Base-by-base conservation (phyloP, 495 filamentous ascomycete species). In the Tuber calosporum region DNA sequence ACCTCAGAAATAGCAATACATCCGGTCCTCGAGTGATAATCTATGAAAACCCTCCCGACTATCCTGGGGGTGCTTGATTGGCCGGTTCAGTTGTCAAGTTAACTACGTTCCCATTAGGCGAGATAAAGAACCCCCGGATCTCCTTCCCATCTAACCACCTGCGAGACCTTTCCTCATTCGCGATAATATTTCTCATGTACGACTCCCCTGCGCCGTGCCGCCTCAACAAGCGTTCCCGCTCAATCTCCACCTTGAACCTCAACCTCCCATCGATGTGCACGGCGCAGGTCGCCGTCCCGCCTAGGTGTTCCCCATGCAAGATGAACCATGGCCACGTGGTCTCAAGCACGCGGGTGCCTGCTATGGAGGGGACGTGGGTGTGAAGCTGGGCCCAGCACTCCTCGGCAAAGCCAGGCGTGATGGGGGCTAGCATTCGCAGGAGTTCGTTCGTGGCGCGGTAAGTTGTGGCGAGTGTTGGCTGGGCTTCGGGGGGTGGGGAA, bases 241-340 rank as follows among this genome's bases (percentile, higher is more conserved):
- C 73, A 7, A 93, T 89, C 15, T 91, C 85, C 26, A 89, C 84
- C 17, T 85, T 87, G 74, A 90, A 89, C 68, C 87, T 87, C 75
- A 90, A 74, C 81, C 89, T 93, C 9, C 93, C 93, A 78, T 95
- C 91, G 34, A 96, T 85, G 76, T 91, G 89, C 26, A 96, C 88
- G 22, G 88, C 89, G 73, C 90, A 89, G 0, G 37, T 71, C 8
- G 72, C 39, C n/a, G 15, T 40, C 19, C 73, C 73, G 17, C 75
- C 67, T 4, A 72, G 13, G 26, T 80, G 76, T 4, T 39, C 15
- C 71, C 45, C 79, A 4, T 62, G 42, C 40, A 69, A 62, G 43
- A 75, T 67, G 9, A 76, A 53, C 58, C 17, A 62, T 2, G 79
- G 79, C 79, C 79, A 81, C 19, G 58, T n/a, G 53, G 40, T 48